phyloP scores from a whole-genome alignment of 805 yeast species.

The Starmerella sp. region DNA sequence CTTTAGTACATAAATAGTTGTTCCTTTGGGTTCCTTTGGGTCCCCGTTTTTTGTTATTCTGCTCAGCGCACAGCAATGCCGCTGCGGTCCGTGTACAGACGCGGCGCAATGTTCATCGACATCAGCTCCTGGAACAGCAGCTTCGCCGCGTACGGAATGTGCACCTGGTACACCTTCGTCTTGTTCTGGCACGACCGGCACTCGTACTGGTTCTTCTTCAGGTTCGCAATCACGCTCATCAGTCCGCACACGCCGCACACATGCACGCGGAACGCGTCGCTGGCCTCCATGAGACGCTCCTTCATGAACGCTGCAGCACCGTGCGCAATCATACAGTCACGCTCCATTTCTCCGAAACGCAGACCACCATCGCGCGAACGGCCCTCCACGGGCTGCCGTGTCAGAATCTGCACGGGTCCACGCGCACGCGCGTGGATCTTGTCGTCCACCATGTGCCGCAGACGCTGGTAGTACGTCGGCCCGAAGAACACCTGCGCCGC shows the following conservation, averaged over 20 bases:
- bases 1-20: background rate
- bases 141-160: slow-evolving; percentile 97
- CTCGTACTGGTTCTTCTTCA: slow-evolving; percentile 95
- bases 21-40: background rate
- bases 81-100: slow-evolving; percentile 88
- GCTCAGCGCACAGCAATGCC: slow-evolving; percentile 34
- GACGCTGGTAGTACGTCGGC: slow-evolving; percentile 97
- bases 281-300: slow-evolving; percentile 97
- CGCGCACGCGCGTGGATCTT: slow-evolving; percentile 98
- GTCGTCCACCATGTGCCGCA: slow-evolving; percentile 98
- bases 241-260: slow-evolving; percentile 97
- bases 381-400: slow-evolving; percentile 99
- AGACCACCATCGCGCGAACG: slow-evolving; percentile 98
- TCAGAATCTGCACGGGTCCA: slow-evolving; percentile 95
- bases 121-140: slow-evolving; percentile 94
- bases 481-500: slow-evolving; percentile 99
- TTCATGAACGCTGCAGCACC: slow-evolving; percentile 98
- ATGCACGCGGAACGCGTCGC: slow-evolving; percentile 97
- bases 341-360: slow-evolving; percentile 99
- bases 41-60: background rate
- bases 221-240: slow-evolving; percentile 94
- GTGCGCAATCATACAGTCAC: slow-evolving; percentile 99
- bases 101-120: slow-evolving; percentile 98
- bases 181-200: slow-evolving; percentile 98
- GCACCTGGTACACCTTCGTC: slow-evolving; percentile 94